Evolutionary conservation across 345 rosid species (phyloP).

Genomic region (Citrus australasica): DNA sequence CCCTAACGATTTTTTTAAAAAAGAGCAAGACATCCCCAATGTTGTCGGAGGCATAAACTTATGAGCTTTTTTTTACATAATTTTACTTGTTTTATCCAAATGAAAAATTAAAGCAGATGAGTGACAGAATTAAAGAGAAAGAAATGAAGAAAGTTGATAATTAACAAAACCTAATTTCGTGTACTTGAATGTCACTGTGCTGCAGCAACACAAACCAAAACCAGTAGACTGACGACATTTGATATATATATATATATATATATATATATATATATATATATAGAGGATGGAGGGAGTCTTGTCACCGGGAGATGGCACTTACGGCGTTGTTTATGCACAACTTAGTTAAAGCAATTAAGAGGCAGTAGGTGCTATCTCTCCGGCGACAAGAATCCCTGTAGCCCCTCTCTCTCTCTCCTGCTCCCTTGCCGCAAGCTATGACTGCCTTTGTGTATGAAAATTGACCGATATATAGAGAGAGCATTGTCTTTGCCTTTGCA

Average conservation of each 20-base stretch:
- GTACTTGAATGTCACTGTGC: background rate
- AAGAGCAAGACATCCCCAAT: background rate
- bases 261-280: background rate
- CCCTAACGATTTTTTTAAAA: background rate
- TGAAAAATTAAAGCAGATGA: too few species aligned
- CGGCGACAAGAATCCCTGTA: background rate
- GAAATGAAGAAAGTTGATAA: background rate
- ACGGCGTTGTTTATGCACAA: too few species aligned
- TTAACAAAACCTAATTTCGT: background rate
- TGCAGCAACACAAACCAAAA: background rate
- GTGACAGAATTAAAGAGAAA: background rate
- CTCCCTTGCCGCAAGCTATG: too few species aligned
- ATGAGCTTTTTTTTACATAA: background rate
- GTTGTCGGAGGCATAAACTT: too few species aligned
- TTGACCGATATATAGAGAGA: too few species aligned
- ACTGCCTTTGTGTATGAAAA: too few species aligned
- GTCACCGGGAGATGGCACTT: background rate
- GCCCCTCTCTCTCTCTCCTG: background rate
- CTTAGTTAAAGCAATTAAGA: background rate
- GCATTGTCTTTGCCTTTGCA: background rate
- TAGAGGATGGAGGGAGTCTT: background rate
- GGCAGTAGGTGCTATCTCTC: slow-evolving; percentile 15
- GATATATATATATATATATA: background rate
- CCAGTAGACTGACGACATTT: background rate
- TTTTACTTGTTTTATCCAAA: background rate